Evolutionary conservation across 345 rosid genomes (phyloP).

Genomic region (Noccaea bulbosa): DNA sequence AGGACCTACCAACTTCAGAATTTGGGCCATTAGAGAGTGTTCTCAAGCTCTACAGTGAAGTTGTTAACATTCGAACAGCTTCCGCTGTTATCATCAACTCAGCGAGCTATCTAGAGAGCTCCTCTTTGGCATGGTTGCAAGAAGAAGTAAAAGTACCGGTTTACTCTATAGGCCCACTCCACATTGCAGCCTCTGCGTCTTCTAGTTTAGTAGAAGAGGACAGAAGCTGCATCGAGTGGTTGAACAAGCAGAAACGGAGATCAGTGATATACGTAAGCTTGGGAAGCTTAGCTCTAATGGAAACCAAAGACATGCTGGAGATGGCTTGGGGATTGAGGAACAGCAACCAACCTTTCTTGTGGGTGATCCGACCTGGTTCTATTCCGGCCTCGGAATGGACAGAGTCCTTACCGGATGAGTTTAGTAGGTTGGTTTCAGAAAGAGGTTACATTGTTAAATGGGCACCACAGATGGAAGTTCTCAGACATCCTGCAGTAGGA

Average conservation of each 20-base stretch:
- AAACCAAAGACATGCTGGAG: conserved; percentile 37
- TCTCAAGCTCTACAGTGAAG: conserved; percentile 28
- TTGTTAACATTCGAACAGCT: conserved; percentile 37
- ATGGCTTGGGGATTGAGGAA: conserved; percentile 51
- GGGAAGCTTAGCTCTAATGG: conserved; percentile 54
- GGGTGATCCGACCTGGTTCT: conserved; percentile 53
- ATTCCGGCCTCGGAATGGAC: conserved; percentile 35
- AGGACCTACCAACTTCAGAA: conserved; percentile 41
- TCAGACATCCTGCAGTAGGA: conserved; percentile 53
- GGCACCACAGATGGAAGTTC: conserved; percentile 58
- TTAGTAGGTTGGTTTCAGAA: conserved; percentile 34
- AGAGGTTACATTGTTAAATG: conserved; percentile 54
- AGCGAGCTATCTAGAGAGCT: conserved; percentile 38
- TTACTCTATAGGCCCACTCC: conserved; percentile 45
- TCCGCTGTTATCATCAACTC: conserved; percentile 44
- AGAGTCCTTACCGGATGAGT: conserved; percentile 45
- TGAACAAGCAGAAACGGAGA: conserved; percentile 46
- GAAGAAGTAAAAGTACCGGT: conserved; percentile 40
- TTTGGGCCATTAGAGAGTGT: conserved; percentile 37
- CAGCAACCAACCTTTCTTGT: conserved; percentile 53
- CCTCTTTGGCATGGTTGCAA: conserved; percentile 35
- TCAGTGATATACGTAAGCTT: conserved; percentile 69
- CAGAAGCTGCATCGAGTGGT: conserved; percentile 53
- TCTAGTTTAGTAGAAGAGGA: conserved; percentile 51
- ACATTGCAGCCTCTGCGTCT: conserved; percentile 38